Conservation (phyloP, 192 early-diverging fungal species). For the Lobosporangium transversale region DNA sequence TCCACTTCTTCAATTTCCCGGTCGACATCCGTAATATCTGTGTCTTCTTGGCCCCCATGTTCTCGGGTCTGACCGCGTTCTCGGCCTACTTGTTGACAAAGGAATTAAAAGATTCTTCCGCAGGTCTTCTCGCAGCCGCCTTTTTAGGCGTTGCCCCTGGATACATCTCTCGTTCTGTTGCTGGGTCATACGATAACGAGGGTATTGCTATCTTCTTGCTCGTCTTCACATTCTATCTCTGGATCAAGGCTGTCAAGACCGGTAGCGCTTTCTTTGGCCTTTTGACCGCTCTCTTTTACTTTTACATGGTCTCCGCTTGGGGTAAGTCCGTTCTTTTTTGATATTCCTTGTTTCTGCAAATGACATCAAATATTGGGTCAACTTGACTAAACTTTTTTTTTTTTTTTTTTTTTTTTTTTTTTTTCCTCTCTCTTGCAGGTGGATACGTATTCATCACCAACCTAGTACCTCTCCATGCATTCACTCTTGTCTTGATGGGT, state of each 20-base stretch:
- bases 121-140: slow-evolving; percentile 95
- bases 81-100: slow-evolving; percentile 93
- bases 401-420: too few relatives aligned
- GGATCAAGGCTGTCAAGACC: slow-evolving; percentile 96
- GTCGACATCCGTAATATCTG: slow-evolving; percentile 99
- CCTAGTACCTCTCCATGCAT: slow-evolving; percentile 95
- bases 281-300: slow-evolving; percentile 92
- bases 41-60: slow-evolving; percentile 96
- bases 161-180: slow-evolving; percentile 99
- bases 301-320: slow-evolving; percentile 99
- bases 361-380: too few relatives aligned
- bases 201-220: slow-evolving; percentile 99
- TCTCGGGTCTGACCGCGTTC: slow-evolving; percentile 95
- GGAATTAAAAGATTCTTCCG: slow-evolving; percentile 91
- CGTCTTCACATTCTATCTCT: slow-evolving; percentile 97
- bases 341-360: too few relatives aligned
- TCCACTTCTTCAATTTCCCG: slow-evolving; percentile 93
- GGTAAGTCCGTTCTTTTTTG: slow-evolving; percentile 61
- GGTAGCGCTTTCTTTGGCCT: slow-evolving; percentile 92
- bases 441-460: slow-evolving; percentile 99
- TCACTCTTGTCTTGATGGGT: slow-evolving; percentile 95
- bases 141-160: slow-evolving; percentile 99
- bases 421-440: slow-evolving; percentile 17
- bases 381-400: too few relatives aligned
- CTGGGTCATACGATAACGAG: slow-evolving; percentile 99